Evolutionary conservation across 495 filamentous ascomycete genomes (phyloP), one percentile per base, ranked within the genome.

Genomic region (Penicillium maclennaniae): DNA sequence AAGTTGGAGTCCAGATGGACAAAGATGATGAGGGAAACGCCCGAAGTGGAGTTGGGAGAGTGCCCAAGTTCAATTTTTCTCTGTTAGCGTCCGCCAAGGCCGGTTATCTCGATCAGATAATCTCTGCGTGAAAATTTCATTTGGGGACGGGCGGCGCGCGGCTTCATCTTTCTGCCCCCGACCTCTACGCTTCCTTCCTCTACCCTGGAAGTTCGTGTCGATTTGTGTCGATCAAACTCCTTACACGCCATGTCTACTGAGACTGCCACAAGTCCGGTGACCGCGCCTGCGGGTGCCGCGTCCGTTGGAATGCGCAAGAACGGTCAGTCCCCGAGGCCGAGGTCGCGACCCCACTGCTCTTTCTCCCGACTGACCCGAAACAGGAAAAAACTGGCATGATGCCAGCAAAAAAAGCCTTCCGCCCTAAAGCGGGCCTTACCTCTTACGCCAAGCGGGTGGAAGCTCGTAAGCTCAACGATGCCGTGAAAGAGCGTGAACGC

Each of bases 321-420:
- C 60, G 74, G 74, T 77, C 41, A 45, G 49, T 52, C 43, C 9
- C 49, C 49, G 41, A 45, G 23, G 14, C 21, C 39, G 39, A 20
- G 42, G 6, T 20, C 31, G 31, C 31, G 31, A 51, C 52, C 14
- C 45, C 45, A 48, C 54, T 43, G 31, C 28, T 42, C 31, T 20
- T 51, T 44, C 41, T 41, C 48, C 45, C 61, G 49, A 47, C 56
- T 63, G 39, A 57, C 53, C 56, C 62, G 43, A 59, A 21, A 61
- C 63, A 97, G 92, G 92, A 55, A 97, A 97, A 73, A 86, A 95
- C 78, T 98, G 93, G 93, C 91, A 95, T 69, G 68, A 77, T 36
- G 72, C 80, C 19, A 34, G 31, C 31, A 89, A 87, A 65, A 65
- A 85, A 85, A 47, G 83, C 92, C n/a, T 97, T 98, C 69, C 89